Base-by-base conservation (phyloP, 2,329 filamentous ascomycete genomes). In the Arthrobotrys entomopaga region DNA sequence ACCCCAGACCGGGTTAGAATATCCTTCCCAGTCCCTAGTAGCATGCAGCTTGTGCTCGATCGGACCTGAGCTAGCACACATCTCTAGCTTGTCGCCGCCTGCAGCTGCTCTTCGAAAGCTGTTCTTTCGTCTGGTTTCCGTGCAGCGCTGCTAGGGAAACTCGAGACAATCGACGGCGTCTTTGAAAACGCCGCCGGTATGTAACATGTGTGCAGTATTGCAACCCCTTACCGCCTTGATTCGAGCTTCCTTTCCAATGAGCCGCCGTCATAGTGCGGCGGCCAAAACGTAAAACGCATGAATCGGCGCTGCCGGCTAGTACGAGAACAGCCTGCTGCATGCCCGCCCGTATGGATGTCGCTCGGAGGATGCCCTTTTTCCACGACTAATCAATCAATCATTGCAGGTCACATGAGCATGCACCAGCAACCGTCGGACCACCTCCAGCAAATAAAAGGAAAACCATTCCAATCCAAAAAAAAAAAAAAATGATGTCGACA, bases 181-280 rank as follows among this genome's bases (percentile, higher is more conserved):
- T 8, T 34, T 10, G 5, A 34, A 34, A 34, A 34, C 24, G 29
- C 29, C 29, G 29, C 29, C 29, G 10, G 29, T 34, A 34, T n/a
- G n/a, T n/a, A n/a, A n/a, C 29, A 34, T 34, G 29, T 34, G 10
- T 34, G 10, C 29, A 34, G 29, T n/a, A n/a, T n/a, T n/a, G 10
- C 29, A 34, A 10, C 29, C 7, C 1, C 10, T 5, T 34, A 34
- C 29, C 5, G n/a, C 29, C 29, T 34, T 34, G 26, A 29, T 29
- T 34, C 29, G 29, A 34, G 29, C 29, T 34, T 34, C 29, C 29
- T 34, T 34, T 29, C 26, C 20, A 20, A 29, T n/a, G 16, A 5
- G 38, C 52, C 46, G 24, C 67, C 67, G 67, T 60, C 67, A 65
- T 65, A 38, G 60, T 65, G 67, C 67, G 67, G 60, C 54, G 43